Percentiles rank a stretch among this genome's conserved stretches.
These are phyloP conservation scores for Chaetoscypha palmicola DNA, from an alignment of 2,329 filamentous ascomycete genomes.

Conservation along the genomic window DNA sequence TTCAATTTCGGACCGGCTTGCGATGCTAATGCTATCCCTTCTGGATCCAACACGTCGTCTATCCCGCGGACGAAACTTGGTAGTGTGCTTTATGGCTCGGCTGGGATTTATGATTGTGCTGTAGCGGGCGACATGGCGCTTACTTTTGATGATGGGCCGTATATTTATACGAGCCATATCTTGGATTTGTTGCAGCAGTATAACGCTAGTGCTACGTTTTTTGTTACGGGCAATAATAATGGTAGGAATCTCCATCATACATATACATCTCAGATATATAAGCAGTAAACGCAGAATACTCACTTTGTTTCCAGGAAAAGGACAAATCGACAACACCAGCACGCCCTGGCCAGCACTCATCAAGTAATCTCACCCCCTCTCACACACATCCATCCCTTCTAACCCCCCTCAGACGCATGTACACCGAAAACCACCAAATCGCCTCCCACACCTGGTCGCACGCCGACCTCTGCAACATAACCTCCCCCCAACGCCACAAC, in stretches of 20 bases:
- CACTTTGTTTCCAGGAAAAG: slow-evolving; percentile 42
- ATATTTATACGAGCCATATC: slow-evolving; percentile 52
- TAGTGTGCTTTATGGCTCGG: slow-evolving; percentile 47
- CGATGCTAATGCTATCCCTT: slow-evolving; percentile 48
- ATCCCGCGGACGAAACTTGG: slow-evolving; percentile 44
- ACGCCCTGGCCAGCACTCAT: slow-evolving; percentile 35
- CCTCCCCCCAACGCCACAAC: slow-evolving; percentile 36
- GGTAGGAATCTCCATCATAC: slow-evolving; percentile 6
- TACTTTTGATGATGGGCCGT: slow-evolving; percentile 63
- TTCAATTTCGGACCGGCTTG: slow-evolving; percentile 53
- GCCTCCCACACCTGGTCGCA: slow-evolving; percentile 52
- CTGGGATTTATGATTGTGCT: slow-evolving; percentile 49
- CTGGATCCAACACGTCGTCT: slow-evolving; percentile 47
- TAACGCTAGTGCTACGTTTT: slow-evolving; percentile 57
- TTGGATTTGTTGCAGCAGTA: slow-evolving; percentile 54
- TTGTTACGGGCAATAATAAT: slow-evolving; percentile 38
- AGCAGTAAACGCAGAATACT: slow-evolving; percentile 7
- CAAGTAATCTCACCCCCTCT: slow-evolving; percentile 10
- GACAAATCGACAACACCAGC: slow-evolving; percentile 45
- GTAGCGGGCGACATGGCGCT: slow-evolving; percentile 55
- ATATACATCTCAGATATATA: not conserved
- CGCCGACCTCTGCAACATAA: slow-evolving; percentile 38
- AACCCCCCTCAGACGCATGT: slow-evolving; percentile 18
- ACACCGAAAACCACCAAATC: slow-evolving; percentile 49
- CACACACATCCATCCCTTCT: not conserved